These are phyloP conservation scores for Cucurbita maxima DNA, from an alignment of 306 rosid genomes.

Conservation along the genomic window DNA sequence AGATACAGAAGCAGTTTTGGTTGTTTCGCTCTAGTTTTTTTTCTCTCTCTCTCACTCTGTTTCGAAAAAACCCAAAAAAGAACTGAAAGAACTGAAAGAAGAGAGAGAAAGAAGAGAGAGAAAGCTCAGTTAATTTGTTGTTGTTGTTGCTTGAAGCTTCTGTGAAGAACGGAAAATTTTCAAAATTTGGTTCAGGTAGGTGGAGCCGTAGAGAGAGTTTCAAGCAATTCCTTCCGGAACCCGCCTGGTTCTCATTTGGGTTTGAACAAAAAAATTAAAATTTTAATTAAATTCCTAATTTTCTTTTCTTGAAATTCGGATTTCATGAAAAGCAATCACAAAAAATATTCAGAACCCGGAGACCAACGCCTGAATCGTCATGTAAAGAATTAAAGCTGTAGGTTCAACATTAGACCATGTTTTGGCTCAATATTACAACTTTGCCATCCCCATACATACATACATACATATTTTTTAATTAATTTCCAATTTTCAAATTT, in stretches of 20 bases:
- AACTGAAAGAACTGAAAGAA: neutral
- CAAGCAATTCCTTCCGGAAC: slow-evolving; percentile 21
- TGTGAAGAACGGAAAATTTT: slow-evolving; percentile 12
- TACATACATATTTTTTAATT: no score
- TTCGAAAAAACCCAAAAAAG: neutral
- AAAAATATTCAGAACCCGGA: neutral
- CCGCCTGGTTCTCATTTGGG: slow-evolving; percentile 30
- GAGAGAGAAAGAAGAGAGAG: neutral
- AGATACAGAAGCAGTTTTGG: neutral
- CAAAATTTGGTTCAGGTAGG: slow-evolving; percentile 20
- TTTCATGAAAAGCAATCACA: neutral
- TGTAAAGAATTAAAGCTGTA: neutral
- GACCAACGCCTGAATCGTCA: neutral
- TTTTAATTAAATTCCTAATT: no score
- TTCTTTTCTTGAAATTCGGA: neutral
- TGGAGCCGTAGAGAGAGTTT: slow-evolving; percentile 15
- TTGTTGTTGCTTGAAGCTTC: slow-evolving; percentile 17
- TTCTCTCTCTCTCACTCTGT: neutral
- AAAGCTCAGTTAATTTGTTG: slow-evolving; percentile 4
- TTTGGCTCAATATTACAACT: neutral
- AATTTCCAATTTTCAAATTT: no score
- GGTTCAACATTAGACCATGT: neutral
- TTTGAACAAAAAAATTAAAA: no score
- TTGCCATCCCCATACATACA: no score
- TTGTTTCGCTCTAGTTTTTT: neutral